Conservation (phyloP, 345 rosid genomes). For the Populus davidiana region DNA sequence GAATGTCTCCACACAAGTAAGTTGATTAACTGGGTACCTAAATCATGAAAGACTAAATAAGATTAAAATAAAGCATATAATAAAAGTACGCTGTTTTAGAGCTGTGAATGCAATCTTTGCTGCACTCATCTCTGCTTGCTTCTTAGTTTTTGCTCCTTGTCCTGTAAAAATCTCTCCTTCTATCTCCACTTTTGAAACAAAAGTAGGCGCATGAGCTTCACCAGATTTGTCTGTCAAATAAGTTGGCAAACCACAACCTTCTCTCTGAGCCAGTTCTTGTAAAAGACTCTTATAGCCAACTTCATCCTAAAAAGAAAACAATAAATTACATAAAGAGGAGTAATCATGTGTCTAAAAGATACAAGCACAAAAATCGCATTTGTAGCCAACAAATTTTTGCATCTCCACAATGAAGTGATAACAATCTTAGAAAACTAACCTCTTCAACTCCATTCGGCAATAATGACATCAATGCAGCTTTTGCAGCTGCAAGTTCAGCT, state of each 20-base stretch:
- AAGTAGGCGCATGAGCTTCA: constrained; percentile 43
- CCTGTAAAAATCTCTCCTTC: constrained; percentile 42
- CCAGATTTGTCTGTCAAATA: constrained; percentile 45
- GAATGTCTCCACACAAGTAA: not conserved
- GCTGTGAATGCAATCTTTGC: constrained; percentile 63
- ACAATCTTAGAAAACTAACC: constrained; percentile 25
- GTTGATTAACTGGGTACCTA: not conserved
- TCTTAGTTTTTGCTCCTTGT: constrained; percentile 50
- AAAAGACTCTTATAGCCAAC: constrained; percentile 52
- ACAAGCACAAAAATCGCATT: not conserved
- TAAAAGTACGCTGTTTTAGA: constrained; percentile 29
- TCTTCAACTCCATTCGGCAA: constrained; percentile 31
- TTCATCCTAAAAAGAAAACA: constrained; percentile 35
- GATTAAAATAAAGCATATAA: not conserved
- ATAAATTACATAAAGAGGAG: not conserved
- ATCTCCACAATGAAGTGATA: not conserved
- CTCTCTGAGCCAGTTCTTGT: constrained; percentile 56
- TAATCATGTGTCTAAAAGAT: not conserved
- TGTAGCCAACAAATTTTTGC: not conserved
- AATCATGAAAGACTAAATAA: not conserved
- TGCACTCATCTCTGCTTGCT: constrained; percentile 58
- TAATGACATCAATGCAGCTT: constrained; percentile 46
- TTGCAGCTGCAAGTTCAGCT: constrained; percentile 73
- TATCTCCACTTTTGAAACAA: constrained; percentile 50
- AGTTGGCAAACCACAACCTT: constrained; percentile 38